These are phyloP conservation scores for Cryptococcus sp. DNA, from an alignment of 1,284 basidiomycete species.

Conservation along the genomic window DNA sequence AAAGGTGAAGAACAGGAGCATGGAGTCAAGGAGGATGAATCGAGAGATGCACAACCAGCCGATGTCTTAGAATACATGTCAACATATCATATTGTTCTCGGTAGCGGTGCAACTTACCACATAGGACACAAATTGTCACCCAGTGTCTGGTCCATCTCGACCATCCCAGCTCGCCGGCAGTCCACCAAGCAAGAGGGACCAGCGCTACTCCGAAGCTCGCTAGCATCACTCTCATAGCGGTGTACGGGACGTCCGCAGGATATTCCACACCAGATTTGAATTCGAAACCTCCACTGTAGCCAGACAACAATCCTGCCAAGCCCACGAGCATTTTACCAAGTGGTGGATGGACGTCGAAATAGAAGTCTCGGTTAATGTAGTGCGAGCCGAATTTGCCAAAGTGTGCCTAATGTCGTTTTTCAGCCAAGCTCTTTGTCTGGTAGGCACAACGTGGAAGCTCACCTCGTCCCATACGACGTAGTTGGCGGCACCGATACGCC, in stretches of 20 bases:
- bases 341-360: slow-evolving; percentile 82
- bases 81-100: too few species aligned
- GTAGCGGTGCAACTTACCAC: slow-evolving; percentile 61
- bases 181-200: slow-evolving; percentile 96
- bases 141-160: slow-evolving; percentile 85
- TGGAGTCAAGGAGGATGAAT: slow-evolving; percentile 96
- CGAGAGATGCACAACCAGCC: slow-evolving; percentile 95
- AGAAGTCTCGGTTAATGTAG: slow-evolving; percentile 65
- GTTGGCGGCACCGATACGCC: slow-evolving; percentile 85
- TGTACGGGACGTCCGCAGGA: slow-evolving; percentile 82
- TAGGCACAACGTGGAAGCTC: not conserved
- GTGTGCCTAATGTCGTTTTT: slow-evolving; percentile 64
- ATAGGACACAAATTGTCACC: slow-evolving; percentile 89
- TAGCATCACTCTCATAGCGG: slow-evolving; percentile 92
- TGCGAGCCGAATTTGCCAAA: slow-evolving; percentile 97
- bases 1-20: slow-evolving; percentile 98
- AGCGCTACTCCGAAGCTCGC: slow-evolving; percentile 92
- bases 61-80: slow-evolving; percentile 63
- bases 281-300: slow-evolving; percentile 89
- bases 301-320: slow-evolving; percentile 82
- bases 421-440: not conserved
- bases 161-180: slow-evolving; percentile 92
- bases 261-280: slow-evolving; percentile 92
- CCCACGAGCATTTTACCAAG: slow-evolving; percentile 99
- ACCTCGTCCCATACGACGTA: slow-evolving; percentile 94